Conservation (phyloP, 495 filamentous ascomycete species). For the Tuber aestivum region DNA sequence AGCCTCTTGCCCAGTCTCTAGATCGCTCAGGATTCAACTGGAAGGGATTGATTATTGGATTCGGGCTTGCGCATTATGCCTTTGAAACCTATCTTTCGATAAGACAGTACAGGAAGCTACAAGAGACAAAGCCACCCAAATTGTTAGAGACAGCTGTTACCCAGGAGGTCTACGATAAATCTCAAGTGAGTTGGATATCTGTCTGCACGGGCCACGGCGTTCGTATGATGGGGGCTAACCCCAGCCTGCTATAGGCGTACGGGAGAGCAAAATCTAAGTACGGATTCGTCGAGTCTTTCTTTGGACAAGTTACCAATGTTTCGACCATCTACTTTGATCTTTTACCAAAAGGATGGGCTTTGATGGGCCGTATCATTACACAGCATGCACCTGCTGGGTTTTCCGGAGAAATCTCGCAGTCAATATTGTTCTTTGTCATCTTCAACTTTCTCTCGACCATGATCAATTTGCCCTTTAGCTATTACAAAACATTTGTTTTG, state of each 20-base stretch:
- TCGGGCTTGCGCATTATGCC: conserved; percentile 79
- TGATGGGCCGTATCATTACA: conserved; percentile 67
- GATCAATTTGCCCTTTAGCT: conserved; percentile 69
- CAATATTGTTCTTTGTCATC: conserved; percentile 80
- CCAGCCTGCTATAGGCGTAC: conserved; percentile 58
- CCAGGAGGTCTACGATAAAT: conserved; percentile 87
- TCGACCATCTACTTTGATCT: conserved; percentile 84
- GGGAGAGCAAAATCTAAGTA: conserved; percentile 92
- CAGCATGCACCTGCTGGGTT: conserved; percentile 69
- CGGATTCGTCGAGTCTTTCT: conserved; percentile 68
- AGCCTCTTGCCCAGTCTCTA: conserved; percentile 81
- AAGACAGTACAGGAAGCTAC: conserved; percentile 79
- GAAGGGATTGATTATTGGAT: conserved; percentile 92
- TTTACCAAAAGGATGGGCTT: conserved; percentile 79
- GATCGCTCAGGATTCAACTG: conserved; percentile 92
- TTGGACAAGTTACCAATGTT: conserved; percentile 77
- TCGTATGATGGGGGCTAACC: neutral
- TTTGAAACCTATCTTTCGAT: conserved; percentile 79
- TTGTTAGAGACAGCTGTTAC: conserved; percentile 79
- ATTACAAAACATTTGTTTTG: conserved; percentile 90
- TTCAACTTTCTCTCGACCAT: conserved; percentile 75
- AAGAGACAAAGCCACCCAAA: conserved; percentile 70
- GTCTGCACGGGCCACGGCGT: neutral
- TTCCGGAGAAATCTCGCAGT: conserved; percentile 88
- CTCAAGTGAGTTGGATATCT: conserved; percentile 55